Percentiles rank a stretch among this genome's conserved stretches.
Conservation (phyloP, 768 basidiomycete species). For the Hypholoma fasciculare region DNA sequence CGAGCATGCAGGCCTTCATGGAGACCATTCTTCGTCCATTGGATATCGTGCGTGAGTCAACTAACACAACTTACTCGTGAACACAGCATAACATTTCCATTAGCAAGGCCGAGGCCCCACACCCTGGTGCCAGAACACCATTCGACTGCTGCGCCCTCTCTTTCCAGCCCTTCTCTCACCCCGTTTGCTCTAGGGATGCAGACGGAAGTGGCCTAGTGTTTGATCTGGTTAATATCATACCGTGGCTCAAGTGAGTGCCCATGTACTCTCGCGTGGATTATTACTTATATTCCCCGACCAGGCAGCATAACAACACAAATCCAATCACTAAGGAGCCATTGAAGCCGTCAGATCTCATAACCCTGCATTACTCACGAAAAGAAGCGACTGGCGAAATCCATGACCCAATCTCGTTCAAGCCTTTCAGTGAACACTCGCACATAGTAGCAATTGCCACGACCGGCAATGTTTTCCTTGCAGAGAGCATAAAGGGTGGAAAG, state of each 20-base stretch:
- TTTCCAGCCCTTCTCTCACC: conserved; percentile 86
- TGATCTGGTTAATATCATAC: conserved; percentile 90
- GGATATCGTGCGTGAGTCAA: conserved; percentile 66
- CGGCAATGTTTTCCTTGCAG: conserved; percentile 91
- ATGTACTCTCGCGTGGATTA: neutral
- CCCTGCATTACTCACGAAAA: conserved; percentile 82
- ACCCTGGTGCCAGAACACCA: conserved; percentile 66
- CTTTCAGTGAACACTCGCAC: conserved; percentile 95
- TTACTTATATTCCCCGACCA: conserved; percentile 28
- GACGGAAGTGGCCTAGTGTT: conserved; percentile 84
- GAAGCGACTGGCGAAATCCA: conserved; percentile 82
- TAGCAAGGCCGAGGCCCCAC: conserved; percentile 70
- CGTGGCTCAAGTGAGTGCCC: conserved; percentile 82
- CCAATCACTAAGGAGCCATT: conserved; percentile 76
- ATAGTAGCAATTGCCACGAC: conserved; percentile 89
- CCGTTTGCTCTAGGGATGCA: conserved; percentile 81
- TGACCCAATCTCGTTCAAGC: conserved; percentile 98
- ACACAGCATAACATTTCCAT: conserved; percentile 11
- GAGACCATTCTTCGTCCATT: conserved; percentile 78
- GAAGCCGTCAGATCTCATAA: conserved; percentile 71
- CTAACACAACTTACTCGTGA: conserved; percentile 5
- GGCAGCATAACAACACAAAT: conserved; percentile 80
- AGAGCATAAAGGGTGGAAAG: conserved; percentile 81
- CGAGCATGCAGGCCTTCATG: conserved; percentile 79
- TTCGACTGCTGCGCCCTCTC: conserved; percentile 93